Base-by-base conservation (phyloP, 2,329 filamentous ascomycete species). In the Coniochaeta sp. region DNA sequence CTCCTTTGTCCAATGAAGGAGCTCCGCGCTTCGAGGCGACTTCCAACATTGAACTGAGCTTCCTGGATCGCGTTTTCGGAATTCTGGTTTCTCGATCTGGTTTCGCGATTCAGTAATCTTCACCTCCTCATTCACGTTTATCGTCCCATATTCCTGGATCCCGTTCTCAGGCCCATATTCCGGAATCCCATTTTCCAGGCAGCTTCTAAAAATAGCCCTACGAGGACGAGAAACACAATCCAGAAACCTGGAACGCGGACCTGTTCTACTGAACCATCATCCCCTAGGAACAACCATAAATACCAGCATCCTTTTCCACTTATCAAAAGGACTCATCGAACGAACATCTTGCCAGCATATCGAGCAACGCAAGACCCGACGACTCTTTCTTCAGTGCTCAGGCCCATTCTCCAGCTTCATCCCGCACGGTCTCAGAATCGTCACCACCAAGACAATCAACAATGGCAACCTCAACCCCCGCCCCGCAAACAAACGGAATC, bases 401-500 rank as follows among this genome's bases (percentile, higher is more conserved):
- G 38, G 20, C 18, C 22, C 24, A n/a, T 14, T 31, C 24, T 47
- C 26, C 27, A 24, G 27, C 12, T 32, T 18, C 20, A 24, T n/a
- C 38, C 20, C 10, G 14, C 38, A 42, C 38, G n/a, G n/a, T n/a
- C n/a, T 14, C 33, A 38, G 33, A 38, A n/a, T n/a, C 33, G n/a
- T n/a, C n/a, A n/a, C n/a, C n/a, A n/a, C 14, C 45, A 16, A n/a
- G n/a, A n/a, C 51, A 46, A 51, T 61, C 22, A 49, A 38, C 18
- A 16, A 48, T 51, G 46, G 61, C 58, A 14, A 69, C 69, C 61
- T 64, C 66, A 45, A 52, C 55, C 47, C 26, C 55, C 12, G 58
- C 63, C 28, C 70, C 77, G 7, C 78, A 82, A 59, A 71, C 77
- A 9, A 83, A 84, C 61, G 81, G 80, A 55, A 67, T 76, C 24